A percentile compares a stretch with the other conserved stretches of the same genome.
Conservation (phyloP, 805 yeast species). For the Barnettozyma sp. region DNA sequence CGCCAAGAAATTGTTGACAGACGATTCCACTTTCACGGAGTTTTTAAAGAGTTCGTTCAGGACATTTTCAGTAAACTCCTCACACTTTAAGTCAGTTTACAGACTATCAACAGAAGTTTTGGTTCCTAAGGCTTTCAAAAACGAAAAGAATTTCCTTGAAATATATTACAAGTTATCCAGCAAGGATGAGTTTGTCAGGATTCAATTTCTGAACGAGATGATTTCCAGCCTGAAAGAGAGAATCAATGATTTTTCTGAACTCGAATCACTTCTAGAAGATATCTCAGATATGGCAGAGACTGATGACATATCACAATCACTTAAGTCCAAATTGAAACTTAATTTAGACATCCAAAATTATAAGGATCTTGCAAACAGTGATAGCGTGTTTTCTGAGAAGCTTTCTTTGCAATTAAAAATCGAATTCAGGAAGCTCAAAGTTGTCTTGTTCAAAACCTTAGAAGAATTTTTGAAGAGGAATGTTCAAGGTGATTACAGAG, state of each 20-base stretch:
- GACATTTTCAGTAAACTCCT: conserved; percentile 15
- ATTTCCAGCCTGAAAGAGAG: conserved; percentile 12
- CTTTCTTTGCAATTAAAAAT: conserved; percentile 18
- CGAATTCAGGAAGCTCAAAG: conserved; percentile 18
- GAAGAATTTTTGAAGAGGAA: conserved; percentile 16
- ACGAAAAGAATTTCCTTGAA: conserved; percentile 16
- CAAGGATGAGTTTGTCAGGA: conserved; percentile 19
- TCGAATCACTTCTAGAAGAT: conserved; percentile 10
- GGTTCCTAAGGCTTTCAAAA: conserved; percentile 11
- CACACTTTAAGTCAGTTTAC: conserved; percentile 16
- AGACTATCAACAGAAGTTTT: conserved; percentile 17
- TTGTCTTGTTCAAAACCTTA: conserved; percentile 11
- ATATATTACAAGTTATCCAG: conserved; percentile 20
- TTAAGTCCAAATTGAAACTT: conserved; percentile 13
- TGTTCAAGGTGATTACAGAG: conserved; percentile 12
- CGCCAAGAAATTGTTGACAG: conserved; percentile 14
- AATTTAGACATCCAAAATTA: conserved; percentile 3
- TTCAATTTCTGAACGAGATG: conserved; percentile 22
- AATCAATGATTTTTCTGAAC: conserved; percentile 3
- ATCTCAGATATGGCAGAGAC: conserved; percentile 9
- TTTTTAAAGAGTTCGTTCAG: conserved; percentile 15
- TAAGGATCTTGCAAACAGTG: neutral
- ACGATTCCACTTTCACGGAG: conserved; percentile 16
- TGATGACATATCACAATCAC: conserved; percentile 12
- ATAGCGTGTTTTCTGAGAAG: conserved; percentile 1